Percentiles rank a stretch among this genome's conserved stretches.
phyloP scores from a whole-genome alignment of 1,284 basidiomycete genomes.

The Peniophora sp. region DNA sequence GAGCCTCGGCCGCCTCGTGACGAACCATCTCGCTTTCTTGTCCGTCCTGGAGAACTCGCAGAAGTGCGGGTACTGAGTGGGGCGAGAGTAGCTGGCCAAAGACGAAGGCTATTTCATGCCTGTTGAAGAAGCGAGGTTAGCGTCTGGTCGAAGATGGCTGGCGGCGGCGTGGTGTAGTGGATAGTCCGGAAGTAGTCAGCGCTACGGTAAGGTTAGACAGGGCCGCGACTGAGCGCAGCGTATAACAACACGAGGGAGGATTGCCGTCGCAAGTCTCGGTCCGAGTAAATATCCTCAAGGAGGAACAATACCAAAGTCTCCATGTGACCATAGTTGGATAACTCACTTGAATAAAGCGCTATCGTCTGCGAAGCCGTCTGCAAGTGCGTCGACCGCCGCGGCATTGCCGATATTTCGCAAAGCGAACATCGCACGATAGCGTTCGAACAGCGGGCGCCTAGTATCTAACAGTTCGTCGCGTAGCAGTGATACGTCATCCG shows the following conservation, averaged over 20 bases:
- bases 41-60: slow-evolving; percentile 68
- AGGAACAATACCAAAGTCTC: too few relatives aligned
- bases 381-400: slow-evolving; percentile 84
- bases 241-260: too few relatives aligned
- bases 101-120: slow-evolving; percentile 96
- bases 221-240: background rate
- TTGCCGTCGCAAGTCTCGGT: too few relatives aligned
- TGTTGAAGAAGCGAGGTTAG: slow-evolving; percentile 20
- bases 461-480: slow-evolving; percentile 63
- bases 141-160: background rate
- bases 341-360: slow-evolving; percentile 88
- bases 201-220: background rate
- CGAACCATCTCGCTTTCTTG: slow-evolving; percentile 95
- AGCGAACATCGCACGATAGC: slow-evolving; percentile 98
- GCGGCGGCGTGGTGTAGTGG: background rate
- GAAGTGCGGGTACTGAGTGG: slow-evolving; percentile 81
- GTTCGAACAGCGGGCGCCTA: slow-evolving; percentile 75
- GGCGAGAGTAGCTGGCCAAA: slow-evolving; percentile 93
- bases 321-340: background rate
- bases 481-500: slow-evolving; percentile 49
- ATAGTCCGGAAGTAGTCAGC: background rate
- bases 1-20: slow-evolving; percentile 97
- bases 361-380: slow-evolving; percentile 80
- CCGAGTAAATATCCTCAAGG: too few relatives aligned
- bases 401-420: slow-evolving; percentile 84